phyloP scores from a whole-genome alignment of 2,329 filamentous ascomycete species.

The Monosporascus cannonballus region DNA sequence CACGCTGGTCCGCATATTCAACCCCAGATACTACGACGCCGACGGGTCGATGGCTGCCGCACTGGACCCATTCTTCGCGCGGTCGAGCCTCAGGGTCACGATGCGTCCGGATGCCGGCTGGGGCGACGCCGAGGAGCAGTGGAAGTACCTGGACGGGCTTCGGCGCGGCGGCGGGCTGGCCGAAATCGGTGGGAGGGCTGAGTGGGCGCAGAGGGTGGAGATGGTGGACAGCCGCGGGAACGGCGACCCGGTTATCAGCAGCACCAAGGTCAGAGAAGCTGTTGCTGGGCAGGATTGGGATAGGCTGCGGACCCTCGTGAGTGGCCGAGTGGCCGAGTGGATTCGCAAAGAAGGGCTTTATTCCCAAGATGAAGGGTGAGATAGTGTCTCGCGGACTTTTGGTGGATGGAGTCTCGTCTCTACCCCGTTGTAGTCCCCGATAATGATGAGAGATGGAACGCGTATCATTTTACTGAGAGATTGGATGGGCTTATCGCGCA shows the following conservation, averaged over 20 bases:
- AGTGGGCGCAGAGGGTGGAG: constrained; percentile 57
- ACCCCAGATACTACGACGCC: constrained; percentile 61
- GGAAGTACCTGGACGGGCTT: constrained; percentile 46
- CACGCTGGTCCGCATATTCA: constrained; percentile 65
- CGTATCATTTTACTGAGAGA: no score
- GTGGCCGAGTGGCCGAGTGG: constrained; percentile 49
- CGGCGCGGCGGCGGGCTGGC: constrained; percentile 37
- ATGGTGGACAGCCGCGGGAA: constrained; percentile 45
- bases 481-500: no score
- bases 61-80: constrained; percentile 57
- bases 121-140: constrained; percentile 50
- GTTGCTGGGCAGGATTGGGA: constrained; percentile 41
- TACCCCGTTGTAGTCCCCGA: no score
- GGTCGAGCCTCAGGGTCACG: constrained; percentile 57
- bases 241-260: constrained; percentile 42
- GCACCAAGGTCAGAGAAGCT: constrained; percentile 57
- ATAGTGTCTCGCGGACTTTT: no score
- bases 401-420: no score
- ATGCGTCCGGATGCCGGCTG: constrained; percentile 56
- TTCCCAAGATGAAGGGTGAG: constrained; percentile 2
- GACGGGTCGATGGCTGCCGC: constrained; percentile 41
- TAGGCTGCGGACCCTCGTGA: constrained; percentile 48
- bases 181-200: constrained; percentile 44
- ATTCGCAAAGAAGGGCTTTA: constrained; percentile 54
- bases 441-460: no score